Base-by-base conservation (phyloP, 2,329 filamentous ascomycete species). In the Curvularia lunata region DNA sequence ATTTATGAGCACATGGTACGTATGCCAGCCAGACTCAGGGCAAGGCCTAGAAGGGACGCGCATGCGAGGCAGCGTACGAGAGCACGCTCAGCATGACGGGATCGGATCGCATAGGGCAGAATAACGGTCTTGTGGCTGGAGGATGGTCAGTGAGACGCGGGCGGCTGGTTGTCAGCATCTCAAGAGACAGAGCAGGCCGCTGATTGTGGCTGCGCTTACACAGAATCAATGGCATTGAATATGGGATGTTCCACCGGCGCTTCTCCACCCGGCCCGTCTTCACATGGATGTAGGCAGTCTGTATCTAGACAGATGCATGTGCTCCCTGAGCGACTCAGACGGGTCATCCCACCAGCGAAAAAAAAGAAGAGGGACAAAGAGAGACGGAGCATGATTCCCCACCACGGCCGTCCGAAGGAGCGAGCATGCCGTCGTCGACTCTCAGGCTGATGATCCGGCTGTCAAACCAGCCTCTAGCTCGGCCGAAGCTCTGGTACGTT, bases 401-500 rank as follows among this genome's bases (percentile, higher is more conserved):
- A 52, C 18, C 34, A 37, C 34, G 16, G 34, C 18, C 52, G 43
- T 48, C 43, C 48, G 49, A 54, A 59, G 43, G 46, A 55, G 54
- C 56, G 47, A 52, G 43, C 27, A 28, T 9, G 27, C 43, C 25
- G 18, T 30, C 28, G 18, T 51, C 19, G 34, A 34, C 32, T 28
- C 34, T 55, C 54, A 49, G 51, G 49, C 49, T 61, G 61, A 62
- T 54, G 43, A 48, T 37, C 66, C 59, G 64, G 52, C 45, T 54
- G 52, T 27, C 52, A 34, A 49, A 37, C 32, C 48, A 45, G 42
- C 52, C 48, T 38, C 16, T 19, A 38, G 12, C 55, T 72, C 68
- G 70, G 70, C 70, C 69, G 69, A 72, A 57, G 58, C 42, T 40
- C 58, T 54, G 46, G 52, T 40, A 49, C 18, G 18, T 40, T 42